Percentiles rank a stretch among this genome's conserved stretches.
These are phyloP conservation scores for Jimgerdemannia flammicorona DNA, from an alignment of 192 early-diverging fungal genomes.

Conservation along the genomic window DNA sequence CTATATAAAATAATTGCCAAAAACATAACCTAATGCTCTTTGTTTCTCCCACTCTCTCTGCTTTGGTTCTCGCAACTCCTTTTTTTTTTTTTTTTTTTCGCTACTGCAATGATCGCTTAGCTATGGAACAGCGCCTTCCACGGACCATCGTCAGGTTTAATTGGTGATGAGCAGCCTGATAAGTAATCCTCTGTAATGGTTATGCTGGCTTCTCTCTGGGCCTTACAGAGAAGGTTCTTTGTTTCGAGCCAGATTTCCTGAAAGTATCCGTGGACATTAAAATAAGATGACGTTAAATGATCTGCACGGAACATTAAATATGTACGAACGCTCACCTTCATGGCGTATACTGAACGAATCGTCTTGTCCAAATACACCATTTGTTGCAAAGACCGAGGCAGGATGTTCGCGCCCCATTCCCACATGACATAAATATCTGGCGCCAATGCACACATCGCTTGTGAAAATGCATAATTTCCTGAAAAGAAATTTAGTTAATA, in stretches of 20 bases:
- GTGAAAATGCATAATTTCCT: background rate
- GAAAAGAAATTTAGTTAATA: background rate
- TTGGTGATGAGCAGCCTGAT: background rate
- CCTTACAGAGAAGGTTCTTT: background rate
- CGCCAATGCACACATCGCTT: background rate
- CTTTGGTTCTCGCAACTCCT: background rate
- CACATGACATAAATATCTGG: background rate
- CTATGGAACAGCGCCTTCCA: background rate
- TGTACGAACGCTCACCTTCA: background rate
- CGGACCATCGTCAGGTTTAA: background rate
- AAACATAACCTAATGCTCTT: background rate
- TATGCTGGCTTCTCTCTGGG: background rate
- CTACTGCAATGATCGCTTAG: background rate
- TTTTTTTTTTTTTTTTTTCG: conserved; percentile 1
- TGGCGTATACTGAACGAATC: background rate
- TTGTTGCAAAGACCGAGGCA: background rate
- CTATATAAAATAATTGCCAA: background rate
- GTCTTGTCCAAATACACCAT: background rate
- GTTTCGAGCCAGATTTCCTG: background rate
- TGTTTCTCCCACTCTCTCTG: background rate
- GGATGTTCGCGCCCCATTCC: background rate
- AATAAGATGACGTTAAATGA: background rate
- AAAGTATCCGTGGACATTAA: background rate
- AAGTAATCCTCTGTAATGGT: background rate
- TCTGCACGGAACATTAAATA: background rate